Evolutionary conservation across 805 yeast genomes (phyloP).

Genomic region (Tetrapisispora taiwanensis): DNA sequence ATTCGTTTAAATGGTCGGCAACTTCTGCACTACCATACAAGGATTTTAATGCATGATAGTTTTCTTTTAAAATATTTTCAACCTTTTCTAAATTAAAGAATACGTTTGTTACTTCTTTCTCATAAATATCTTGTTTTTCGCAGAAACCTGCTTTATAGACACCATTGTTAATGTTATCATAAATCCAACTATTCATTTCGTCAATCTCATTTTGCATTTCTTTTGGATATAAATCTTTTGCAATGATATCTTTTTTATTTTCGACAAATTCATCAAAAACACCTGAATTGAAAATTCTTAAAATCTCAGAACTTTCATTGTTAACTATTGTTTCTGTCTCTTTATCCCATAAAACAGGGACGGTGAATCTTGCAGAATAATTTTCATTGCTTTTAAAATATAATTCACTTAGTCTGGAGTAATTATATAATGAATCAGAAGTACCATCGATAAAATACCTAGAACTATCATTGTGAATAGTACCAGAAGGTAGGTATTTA

Average conservation of each 20-base stretch:
- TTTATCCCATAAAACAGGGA: conserved; percentile 89
- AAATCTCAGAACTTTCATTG: conserved; percentile 84
- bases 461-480: conserved; percentile 12
- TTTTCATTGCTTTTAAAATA: conserved; percentile 68
- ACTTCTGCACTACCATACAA: conserved; percentile 10
- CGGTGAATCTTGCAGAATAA: conserved; percentile 78
- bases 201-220: conserved; percentile 50
- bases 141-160: conserved; percentile 92
- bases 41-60: conserved; percentile 25
- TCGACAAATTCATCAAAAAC: conserved; percentile 50
- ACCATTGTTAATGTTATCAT: conserved; percentile 80
- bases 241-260: conserved; percentile 22
- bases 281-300: conserved; percentile 71
- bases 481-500: conserved; percentile 8
- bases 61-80: conserved; percentile 46
- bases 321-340: conserved; percentile 74
- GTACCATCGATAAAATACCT: conserved; percentile 31
- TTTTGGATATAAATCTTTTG: conserved; percentile 50
- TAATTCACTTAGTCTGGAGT: conserved; percentile 52
- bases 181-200: conserved; percentile 70
- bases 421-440: conserved; percentile 51
- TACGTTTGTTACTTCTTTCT: conserved; percentile 49
- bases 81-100: conserved; percentile 62
- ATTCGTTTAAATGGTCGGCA: conserved; percentile 14
- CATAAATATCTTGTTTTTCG: conserved; percentile 72